Evolutionary conservation across 352 stramenopile genomes (phyloP), one percentile per base, ranked within the genome.

Genomic region (Phytophthora palmivora): DNA sequence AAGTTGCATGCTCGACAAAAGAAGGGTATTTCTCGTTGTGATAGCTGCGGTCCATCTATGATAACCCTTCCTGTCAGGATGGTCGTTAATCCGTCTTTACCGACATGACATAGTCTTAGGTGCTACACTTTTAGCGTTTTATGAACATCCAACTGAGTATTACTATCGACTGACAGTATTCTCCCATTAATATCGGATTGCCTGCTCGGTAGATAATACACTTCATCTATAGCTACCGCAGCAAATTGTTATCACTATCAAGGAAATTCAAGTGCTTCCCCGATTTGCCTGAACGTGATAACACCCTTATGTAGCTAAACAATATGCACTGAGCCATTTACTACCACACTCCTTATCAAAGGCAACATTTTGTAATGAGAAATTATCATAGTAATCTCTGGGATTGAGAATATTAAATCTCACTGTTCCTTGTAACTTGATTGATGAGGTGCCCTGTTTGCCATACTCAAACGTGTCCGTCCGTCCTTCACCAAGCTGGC

Each of bases 271-370:
- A 18, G 18, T 47, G 64, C 3, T 57, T 26, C 2, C 61, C 53
- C 11, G 24, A 4, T 65, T 55, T 12, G 61, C 24, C 26, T 63
- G 46, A 28, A 57, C 44, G 33, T 59, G 45, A 8, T 38, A n/a
- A 59, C 48, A 70, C 11, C 38, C 53, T 55, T 70, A 54, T 52
- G 43, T 58, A 49, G 52, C 52, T n/a, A 64, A 15, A 12, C 51
- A 63, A 41, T 59, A 64, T n/a, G 53, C 53, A 64, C 52, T 70
- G 1, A 60, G 24, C 16, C 64, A 52, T 18, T 64, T 64, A 46
- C 43, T 63, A 30, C 28, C 59, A 11, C 36, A 46, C 11, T 70
- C 16, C 6, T 46, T 44, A 44, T 64, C 53, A 50, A 50, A 65
- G 26, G 58, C 43, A 56, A 67, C 50, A 51, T 61, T 33, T 4